Conservation (phyloP, 1,284 basidiomycete genomes). For the Taiwanofungus camphoratus region DNA sequence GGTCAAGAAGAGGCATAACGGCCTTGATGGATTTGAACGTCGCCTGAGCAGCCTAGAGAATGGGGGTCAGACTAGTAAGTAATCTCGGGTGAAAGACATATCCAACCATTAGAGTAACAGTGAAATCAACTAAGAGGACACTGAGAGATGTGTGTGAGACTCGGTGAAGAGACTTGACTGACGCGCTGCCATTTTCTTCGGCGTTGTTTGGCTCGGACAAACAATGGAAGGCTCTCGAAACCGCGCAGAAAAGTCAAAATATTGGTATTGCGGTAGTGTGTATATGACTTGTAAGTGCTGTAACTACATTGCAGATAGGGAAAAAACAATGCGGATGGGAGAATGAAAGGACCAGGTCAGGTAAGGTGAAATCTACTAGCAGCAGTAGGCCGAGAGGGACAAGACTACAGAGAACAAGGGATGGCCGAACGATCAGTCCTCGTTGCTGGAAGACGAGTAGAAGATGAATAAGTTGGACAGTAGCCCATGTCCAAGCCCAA, state of each 20-base stretch:
- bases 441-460: too few species aligned
- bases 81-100: too few species aligned
- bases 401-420: too few species aligned
- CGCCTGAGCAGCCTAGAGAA: conserved; percentile 58
- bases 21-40: conserved; percentile 95
- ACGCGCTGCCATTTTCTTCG: conserved; percentile 18
- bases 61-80: background rate
- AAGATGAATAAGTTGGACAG: background rate
- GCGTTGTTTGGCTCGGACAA: conserved; percentile 27
- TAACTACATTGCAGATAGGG: conserved; percentile 22
- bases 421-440: too few species aligned
- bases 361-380: conserved; percentile 2
- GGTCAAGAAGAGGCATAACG: conserved; percentile 89
- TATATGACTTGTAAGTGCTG: conserved; percentile 17
- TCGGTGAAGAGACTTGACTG: conserved; percentile 1
- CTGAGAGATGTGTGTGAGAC: background rate
- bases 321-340: conserved; percentile 7
- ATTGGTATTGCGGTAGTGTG: conserved; percentile 21
- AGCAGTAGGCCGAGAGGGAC: too few species aligned
- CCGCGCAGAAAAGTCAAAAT: background rate
- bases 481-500: background rate
- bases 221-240: conserved; percentile 26
- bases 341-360: too few species aligned
- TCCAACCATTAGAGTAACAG: background rate
- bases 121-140: background rate